Evolutionary conservation across 2,329 filamentous ascomycete species (phyloP).

Genomic region (Colletotrichum spinosum): DNA sequence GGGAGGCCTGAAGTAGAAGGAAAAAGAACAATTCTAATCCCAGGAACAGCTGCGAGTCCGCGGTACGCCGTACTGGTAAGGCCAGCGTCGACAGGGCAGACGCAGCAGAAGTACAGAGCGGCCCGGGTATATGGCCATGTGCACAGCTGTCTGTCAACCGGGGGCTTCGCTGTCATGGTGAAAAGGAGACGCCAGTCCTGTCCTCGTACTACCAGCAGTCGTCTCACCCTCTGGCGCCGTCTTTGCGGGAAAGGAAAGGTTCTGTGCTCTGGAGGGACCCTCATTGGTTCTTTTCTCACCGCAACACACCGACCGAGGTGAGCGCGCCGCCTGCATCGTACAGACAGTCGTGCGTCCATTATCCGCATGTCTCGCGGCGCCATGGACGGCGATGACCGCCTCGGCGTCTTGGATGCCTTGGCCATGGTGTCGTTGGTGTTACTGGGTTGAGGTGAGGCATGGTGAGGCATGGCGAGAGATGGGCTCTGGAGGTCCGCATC

Average conservation of each 20-base stretch:
- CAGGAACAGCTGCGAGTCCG: slow-evolving; percentile 24
- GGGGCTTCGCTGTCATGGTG: slow-evolving; percentile 33
- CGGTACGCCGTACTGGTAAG: slow-evolving; percentile 1
- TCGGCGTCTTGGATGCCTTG: too few relatives aligned
- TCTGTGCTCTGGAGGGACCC: too few relatives aligned
- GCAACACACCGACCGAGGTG: background rate
- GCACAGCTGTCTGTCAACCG: slow-evolving; percentile 26
- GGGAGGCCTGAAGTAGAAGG: slow-evolving; percentile 33
- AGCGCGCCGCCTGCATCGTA: background rate
- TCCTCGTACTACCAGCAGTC: too few relatives aligned
- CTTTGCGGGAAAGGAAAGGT: too few relatives aligned
- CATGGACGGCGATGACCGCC: too few relatives aligned
- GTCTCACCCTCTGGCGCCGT: too few relatives aligned
- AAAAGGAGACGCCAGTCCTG: slow-evolving; percentile 10
- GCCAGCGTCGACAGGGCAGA: background rate
- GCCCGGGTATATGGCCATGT: slow-evolving; percentile 33
- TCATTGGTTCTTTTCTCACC: too few relatives aligned
- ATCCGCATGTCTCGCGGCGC: too few relatives aligned
- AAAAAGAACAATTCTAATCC: slow-evolving; percentile 35
- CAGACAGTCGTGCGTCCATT: too few relatives aligned
- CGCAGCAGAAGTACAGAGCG: slow-evolving; percentile 22
- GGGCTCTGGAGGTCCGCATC: background rate
- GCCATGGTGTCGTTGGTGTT: too few relatives aligned
- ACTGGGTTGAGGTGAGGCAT: background rate
- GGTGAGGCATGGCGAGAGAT: too few relatives aligned